phyloP scores from a whole-genome alignment of 163 green algal species.

The Volvox carteri region DNA sequence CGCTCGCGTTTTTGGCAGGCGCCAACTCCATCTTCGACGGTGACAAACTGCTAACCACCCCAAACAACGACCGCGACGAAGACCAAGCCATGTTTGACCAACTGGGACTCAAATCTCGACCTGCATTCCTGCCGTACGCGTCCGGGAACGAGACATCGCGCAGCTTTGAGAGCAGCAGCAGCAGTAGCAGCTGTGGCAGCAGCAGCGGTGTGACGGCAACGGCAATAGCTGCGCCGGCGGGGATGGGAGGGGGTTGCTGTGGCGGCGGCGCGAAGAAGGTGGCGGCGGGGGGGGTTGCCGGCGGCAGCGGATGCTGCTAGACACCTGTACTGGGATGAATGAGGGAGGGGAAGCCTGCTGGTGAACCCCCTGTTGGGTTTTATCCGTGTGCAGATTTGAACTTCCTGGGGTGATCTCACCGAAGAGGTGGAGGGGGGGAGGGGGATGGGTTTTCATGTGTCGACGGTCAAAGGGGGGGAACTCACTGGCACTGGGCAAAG shows the following conservation, averaged over 20 bases:
- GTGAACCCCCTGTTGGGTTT: too few species aligned
- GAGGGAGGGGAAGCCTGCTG: too few species aligned
- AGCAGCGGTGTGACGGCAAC: not conserved
- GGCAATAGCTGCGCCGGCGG: not conserved
- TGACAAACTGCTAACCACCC: slow-evolving; percentile 99
- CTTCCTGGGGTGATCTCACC: too few species aligned
- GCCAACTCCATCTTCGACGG: slow-evolving; percentile 99
- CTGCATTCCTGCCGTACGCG: slow-evolving; percentile 90
- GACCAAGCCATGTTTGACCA: slow-evolving; percentile 85
- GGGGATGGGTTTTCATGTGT: too few species aligned
- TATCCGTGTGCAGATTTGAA: too few species aligned
- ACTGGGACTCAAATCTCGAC: slow-evolving; percentile 86
- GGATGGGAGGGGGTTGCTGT: slow-evolving; percentile 10
- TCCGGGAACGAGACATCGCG: slow-evolving; percentile 75
- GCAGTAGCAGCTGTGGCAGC: not conserved
- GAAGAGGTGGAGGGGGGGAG: too few species aligned
- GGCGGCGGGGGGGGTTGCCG: not conserved
- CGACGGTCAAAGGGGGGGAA: too few species aligned
- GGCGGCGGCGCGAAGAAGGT: slow-evolving; percentile 41
- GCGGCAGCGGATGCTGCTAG: slow-evolving; percentile 11
- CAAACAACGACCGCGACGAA: slow-evolving; percentile 92
- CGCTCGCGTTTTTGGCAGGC: slow-evolving; percentile 71
- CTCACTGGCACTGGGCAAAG: too few species aligned
- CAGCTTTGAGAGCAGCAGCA: slow-evolving; percentile 36
- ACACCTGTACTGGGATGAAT: too few species aligned